Conservation (phyloP, 805 yeast species). For the Maudiozyma pseudohumilis region DNA sequence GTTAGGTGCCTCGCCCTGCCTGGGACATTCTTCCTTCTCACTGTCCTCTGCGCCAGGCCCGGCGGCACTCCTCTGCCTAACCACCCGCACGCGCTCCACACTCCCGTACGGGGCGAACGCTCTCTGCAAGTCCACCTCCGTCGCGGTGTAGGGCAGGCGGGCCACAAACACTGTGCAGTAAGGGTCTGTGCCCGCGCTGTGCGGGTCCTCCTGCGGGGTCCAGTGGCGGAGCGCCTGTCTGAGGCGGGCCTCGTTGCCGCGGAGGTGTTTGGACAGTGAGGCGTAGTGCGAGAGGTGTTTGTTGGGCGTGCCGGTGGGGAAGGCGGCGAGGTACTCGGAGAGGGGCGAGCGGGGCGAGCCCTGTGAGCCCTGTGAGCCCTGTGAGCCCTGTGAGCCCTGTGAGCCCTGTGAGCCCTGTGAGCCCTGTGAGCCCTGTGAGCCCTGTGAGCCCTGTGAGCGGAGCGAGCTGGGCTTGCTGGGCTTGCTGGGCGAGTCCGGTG, state of each 20-base stretch:
- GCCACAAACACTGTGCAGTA: conserved; percentile 69
- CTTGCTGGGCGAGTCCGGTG: no score
- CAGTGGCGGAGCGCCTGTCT: conserved; percentile 33
- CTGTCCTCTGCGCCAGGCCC: no score
- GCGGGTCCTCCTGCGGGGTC: conserved; percentile 50
- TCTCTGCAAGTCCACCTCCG: conserved; percentile 59
- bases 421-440: no score
- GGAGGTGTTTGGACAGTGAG: conserved; percentile 10
- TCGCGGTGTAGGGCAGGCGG: conserved; percentile 52
- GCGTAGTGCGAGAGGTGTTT: conserved; percentile 23
- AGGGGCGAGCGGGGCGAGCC: no score
- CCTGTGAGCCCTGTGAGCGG: no score
- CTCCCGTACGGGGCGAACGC: conserved; percentile 58
- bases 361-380: no score
- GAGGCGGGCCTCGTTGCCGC: conserved; percentile 24
- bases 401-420: no score
- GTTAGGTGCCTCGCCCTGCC: no score
- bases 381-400: no score
- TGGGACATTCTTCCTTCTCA: no score
- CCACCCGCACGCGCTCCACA: conserved; percentile 53
- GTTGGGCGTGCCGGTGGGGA: conserved; percentile 18
- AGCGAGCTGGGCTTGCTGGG: no score
- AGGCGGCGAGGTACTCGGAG: conserved; percentile 21
- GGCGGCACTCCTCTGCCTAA: conserved; percentile 42
- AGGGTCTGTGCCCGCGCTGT: conserved; percentile 57